These are phyloP conservation scores for Amylostereum areolatum DNA, from an alignment of 1,284 basidiomycete genomes.

Conservation along the genomic window DNA sequence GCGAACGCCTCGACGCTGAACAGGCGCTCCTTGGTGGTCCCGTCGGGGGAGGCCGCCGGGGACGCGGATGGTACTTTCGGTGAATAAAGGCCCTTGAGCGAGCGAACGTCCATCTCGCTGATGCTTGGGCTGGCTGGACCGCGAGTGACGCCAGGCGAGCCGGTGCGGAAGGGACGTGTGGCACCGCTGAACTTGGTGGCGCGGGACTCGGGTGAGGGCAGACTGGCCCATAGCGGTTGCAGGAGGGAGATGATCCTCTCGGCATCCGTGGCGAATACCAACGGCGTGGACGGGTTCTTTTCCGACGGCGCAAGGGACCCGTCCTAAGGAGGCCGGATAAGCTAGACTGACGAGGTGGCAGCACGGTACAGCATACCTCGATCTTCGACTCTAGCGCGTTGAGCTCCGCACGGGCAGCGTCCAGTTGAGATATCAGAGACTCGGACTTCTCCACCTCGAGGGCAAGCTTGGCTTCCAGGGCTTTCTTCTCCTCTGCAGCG, in stretches of 20 bases:
- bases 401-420: slow-evolving; percentile 35
- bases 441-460: slow-evolving; percentile 49
- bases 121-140: slow-evolving; percentile 41
- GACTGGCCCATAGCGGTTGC: slow-evolving; percentile 68
- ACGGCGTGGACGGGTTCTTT: slow-evolving; percentile 20
- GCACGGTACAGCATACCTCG: slow-evolving; percentile 19
- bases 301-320: slow-evolving; percentile 8
- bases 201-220: slow-evolving; percentile 76
- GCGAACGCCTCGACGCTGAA: slow-evolving; percentile 74
- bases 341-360: slow-evolving; percentile 4
- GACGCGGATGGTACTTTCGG: slow-evolving; percentile 28
- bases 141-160: slow-evolving; percentile 31
- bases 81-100: slow-evolving; percentile 71
- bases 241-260: slow-evolving; percentile 58
- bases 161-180: slow-evolving; percentile 42
- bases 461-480: slow-evolving; percentile 41
- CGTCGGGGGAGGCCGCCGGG: slow-evolving; percentile 17
- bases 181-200: slow-evolving; percentile 49
- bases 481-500: slow-evolving; percentile 40
- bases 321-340: background rate
- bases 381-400: slow-evolving; percentile 39
- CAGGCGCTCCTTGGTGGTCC: slow-evolving; percentile 23
- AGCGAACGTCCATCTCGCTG: slow-evolving; percentile 74
- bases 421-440: slow-evolving; percentile 25
- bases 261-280: slow-evolving; percentile 46